phyloP scores from a whole-genome alignment of 768 basidiomycete species.

The Collybia nuda region DNA sequence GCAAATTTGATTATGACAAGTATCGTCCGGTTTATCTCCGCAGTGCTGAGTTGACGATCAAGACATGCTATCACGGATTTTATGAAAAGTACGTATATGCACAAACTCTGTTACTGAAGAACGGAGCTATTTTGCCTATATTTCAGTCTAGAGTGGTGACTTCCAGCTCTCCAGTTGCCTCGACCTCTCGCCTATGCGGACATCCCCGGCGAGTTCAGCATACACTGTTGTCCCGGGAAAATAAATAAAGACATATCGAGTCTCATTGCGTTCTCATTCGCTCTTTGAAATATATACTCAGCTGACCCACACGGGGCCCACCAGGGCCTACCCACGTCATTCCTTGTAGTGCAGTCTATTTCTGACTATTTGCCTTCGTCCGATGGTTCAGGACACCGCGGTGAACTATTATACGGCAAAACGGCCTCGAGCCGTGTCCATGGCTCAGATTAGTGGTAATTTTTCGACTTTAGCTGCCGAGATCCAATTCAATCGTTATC shows the following conservation, averaged over 20 bases:
- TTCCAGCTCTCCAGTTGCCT: no score
- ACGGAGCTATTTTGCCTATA: no score
- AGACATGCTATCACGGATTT: not conserved
- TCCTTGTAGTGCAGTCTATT: not conserved
- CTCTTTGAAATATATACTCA: not conserved
- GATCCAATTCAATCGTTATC: not conserved
- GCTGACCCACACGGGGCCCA: not conserved
- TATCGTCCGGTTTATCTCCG: conserved; percentile 11
- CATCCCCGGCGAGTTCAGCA: not conserved
- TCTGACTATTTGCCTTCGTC: not conserved
- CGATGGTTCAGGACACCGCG: conserved; percentile 1
- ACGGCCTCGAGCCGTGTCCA: not conserved
- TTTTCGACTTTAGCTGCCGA: not conserved
- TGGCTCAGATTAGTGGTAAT: not conserved
- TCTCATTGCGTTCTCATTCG: no score
- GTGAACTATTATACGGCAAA: not conserved
- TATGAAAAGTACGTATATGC: no score
- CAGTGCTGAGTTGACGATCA: not conserved
- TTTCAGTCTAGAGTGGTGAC: no score
- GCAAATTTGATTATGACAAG: conserved; percentile 11
- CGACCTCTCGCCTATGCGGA: not conserved
- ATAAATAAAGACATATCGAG: no score
- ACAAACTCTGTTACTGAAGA: no score
- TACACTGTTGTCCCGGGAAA: not conserved
- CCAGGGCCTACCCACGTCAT: not conserved